Conservation (phyloP, 2,329 filamentous ascomycete genomes). For the Magnaporthiopsis incrustans region DNA sequence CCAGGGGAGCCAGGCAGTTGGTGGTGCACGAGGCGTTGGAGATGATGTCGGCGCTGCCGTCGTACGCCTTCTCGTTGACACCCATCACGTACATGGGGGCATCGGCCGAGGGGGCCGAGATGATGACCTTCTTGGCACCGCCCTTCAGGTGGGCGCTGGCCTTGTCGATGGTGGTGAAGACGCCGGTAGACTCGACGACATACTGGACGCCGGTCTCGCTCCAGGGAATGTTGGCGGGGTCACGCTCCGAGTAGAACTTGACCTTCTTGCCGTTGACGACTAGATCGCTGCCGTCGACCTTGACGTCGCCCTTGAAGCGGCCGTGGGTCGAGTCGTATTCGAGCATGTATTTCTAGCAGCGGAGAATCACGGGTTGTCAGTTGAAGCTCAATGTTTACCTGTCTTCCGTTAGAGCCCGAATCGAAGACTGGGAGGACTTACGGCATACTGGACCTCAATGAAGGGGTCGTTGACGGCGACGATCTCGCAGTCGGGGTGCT, state of each 20-base stretch:
- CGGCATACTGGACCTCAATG: slow-evolving; percentile 96
- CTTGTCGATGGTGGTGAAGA: slow-evolving; percentile 98
- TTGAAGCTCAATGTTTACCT: neutral
- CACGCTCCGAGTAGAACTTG: slow-evolving; percentile 89
- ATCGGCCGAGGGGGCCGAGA: slow-evolving; percentile 87
- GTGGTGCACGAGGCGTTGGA: slow-evolving; percentile 99
- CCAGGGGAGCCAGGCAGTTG: slow-evolving; percentile 98
- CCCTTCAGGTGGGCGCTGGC: slow-evolving; percentile 89
- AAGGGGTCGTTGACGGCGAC: slow-evolving; percentile 99
- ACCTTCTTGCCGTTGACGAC: slow-evolving; percentile 90
- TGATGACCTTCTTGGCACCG: slow-evolving; percentile 96
- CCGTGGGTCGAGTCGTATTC: slow-evolving; percentile 99
- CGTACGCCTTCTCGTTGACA: slow-evolving; percentile 94
- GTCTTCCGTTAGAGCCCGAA: neutral
- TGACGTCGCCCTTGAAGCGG: slow-evolving; percentile 86
- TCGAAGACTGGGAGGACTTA: slow-evolving; percentile 45
- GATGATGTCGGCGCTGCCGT: slow-evolving; percentile 82
- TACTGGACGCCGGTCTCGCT: slow-evolving; percentile 79
- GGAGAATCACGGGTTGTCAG: slow-evolving; percentile 7
- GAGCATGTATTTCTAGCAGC: slow-evolving; percentile 87
- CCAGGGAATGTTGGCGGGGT: slow-evolving; percentile 89
- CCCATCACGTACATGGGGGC: slow-evolving; percentile 99
- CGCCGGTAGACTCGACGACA: slow-evolving; percentile 95
- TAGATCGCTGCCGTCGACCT: slow-evolving; percentile 63
- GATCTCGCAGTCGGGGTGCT: slow-evolving; percentile 83